These are phyloP conservation scores for Circinella minor DNA, from an alignment of 371 early-diverging fungal genomes.

Conservation along the genomic window DNA sequence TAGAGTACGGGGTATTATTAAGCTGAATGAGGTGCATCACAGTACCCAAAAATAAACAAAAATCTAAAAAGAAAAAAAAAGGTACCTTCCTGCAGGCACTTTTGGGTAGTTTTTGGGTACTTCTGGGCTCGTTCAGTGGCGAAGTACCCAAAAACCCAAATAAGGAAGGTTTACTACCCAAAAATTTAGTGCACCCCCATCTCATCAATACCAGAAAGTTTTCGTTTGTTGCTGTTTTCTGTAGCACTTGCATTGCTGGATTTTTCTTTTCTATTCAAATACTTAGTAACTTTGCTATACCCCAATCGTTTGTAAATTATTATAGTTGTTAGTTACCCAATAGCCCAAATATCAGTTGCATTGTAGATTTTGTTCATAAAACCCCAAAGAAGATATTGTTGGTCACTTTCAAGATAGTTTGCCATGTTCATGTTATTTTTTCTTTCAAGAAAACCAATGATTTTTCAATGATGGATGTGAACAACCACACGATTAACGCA, in stretches of 20 bases:
- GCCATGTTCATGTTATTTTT: background rate
- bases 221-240: slow-evolving; percentile 8
- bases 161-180: too few species aligned
- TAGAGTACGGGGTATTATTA: too few species aligned
- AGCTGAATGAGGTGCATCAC: too few species aligned
- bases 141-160: too few species aligned
- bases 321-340: background rate
- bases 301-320: background rate
- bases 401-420: background rate
- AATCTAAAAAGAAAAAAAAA: too few species aligned
- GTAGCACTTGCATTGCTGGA: slow-evolving; percentile 13
- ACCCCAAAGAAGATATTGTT: slow-evolving; percentile 1
- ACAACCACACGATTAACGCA: slow-evolving; percentile 6
- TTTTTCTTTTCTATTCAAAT: slow-evolving; percentile 18
- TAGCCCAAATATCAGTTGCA: background rate
- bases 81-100: too few species aligned
- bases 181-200: too few species aligned
- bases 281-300: background rate
- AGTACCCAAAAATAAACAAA: too few species aligned
- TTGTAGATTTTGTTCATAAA: slow-evolving; percentile 3
- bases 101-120: too few species aligned
- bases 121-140: too few species aligned
- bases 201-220: slow-evolving; percentile 14
- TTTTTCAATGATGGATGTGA: background rate
- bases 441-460: background rate